These are phyloP conservation scores for Neolecta irregularis DNA, from an alignment of 1,139 yeast genomes.

Conservation along the genomic window DNA sequence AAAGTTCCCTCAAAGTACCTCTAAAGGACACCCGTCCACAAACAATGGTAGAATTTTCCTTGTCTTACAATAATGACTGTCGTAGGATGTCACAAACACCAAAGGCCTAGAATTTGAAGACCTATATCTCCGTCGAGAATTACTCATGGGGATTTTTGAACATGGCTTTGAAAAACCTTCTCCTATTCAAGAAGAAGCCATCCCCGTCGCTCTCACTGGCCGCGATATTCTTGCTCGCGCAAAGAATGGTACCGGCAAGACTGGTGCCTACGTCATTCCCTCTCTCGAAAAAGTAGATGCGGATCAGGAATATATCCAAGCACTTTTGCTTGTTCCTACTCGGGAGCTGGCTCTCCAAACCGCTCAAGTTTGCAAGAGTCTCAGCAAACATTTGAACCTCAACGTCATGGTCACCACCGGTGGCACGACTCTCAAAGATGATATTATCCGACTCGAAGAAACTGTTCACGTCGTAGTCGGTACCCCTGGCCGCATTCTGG, in stretches of 20 bases:
- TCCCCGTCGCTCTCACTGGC: constrained; percentile 89
- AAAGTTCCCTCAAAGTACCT: constrained; percentile 8
- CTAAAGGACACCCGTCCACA: constrained; percentile 12
- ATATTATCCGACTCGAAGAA: constrained; percentile 79
- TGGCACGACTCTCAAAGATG: constrained; percentile 90
- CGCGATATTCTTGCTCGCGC: constrained; percentile 96
- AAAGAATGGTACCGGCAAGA: constrained; percentile 95
- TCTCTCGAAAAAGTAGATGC: constrained; percentile 75
- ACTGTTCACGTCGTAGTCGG: constrained; percentile 86
- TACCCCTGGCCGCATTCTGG: constrained; percentile 93
- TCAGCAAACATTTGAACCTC: constrained; percentile 71
- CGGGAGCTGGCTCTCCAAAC: constrained; percentile 95
- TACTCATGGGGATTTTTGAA: constrained; percentile 95
- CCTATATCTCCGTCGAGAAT: constrained; percentile 71
- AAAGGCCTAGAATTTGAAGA: constrained; percentile 89
- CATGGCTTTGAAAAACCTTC: constrained; percentile 98
- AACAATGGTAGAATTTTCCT: constrained; percentile 1
- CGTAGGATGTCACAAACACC: constrained; percentile 66
- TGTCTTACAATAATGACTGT: background rate
- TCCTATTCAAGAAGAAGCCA: constrained; percentile 94
- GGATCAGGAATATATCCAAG: constrained; percentile 70
- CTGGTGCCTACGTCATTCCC: constrained; percentile 90
- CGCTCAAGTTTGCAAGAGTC: constrained; percentile 91
- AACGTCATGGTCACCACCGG: constrained; percentile 98
- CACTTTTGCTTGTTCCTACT: constrained; percentile 78